Evolutionary conservation across 371 early-diverging fungal genomes (phyloP).

Genomic region (Apophysomyces elegans): DNA sequence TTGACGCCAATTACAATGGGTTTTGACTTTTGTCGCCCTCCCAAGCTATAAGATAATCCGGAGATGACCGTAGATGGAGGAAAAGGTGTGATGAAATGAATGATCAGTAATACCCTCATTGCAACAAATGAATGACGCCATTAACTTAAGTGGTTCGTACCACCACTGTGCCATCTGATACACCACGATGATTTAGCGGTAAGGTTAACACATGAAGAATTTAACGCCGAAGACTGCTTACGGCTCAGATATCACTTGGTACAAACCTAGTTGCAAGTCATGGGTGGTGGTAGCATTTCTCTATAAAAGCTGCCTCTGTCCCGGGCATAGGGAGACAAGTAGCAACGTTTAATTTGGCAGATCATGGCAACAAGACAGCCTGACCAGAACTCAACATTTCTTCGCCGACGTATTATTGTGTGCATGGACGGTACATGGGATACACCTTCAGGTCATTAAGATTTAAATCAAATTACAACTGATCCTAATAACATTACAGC

Average conservation of each 20-base stretch:
- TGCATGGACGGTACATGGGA: constrained; percentile 53
- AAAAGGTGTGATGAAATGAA: neutral
- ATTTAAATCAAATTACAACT: neutral
- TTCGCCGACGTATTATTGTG: constrained; percentile 33
- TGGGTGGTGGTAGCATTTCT: neutral
- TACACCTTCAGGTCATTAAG: constrained; percentile 32
- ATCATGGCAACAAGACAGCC: neutral
- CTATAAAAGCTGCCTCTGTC: neutral
- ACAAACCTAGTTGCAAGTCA: neutral
- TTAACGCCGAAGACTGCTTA: neutral
- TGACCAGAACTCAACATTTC: neutral
- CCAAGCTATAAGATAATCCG: neutral
- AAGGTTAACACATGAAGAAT: constrained; percentile 5
- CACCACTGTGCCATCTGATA: neutral
- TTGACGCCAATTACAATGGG: no score
- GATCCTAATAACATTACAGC: constrained; percentile 16
- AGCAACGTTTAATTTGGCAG: constrained; percentile 1
- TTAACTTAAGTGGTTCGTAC: neutral
- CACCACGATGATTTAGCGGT: neutral
- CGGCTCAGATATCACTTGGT: neutral
- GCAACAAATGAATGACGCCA: neutral
- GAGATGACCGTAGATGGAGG: constrained; percentile 3
- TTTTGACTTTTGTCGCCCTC: no score
- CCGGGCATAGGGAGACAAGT: neutral
- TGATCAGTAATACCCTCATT: neutral